Base-by-base conservation (phyloP, 169 alveolate species). In the Plasmodium falciparum region DNA sequence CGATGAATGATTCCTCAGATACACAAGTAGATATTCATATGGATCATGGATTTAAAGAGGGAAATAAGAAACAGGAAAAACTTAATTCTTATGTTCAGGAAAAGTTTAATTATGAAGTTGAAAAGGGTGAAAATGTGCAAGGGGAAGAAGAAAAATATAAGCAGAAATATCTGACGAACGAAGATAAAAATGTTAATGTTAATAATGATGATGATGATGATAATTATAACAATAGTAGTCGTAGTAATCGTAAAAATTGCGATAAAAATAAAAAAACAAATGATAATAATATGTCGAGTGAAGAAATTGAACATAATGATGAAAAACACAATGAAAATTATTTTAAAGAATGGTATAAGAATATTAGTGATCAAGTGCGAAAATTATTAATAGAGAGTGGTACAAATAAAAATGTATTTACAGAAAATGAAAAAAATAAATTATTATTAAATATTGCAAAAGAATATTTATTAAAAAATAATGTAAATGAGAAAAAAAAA, bases 71-170 rank as follows among this genome's bases (percentile, higher is more conserved):
- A 43, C 12, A 74, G 13, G 65, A 61, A 8, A 61, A 61, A n/a
- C 9, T 50, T 39, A 45, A 74, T 74, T 74, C 24, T 13, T 50
- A 74, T 61, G 45, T 13, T 47, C 49, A 61, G 58, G 74, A 61
- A 22, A 9, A 72, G 13, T 49, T 59, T 45, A 45, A 2, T 26
- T 52, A 61, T 67, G 39, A 61, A n/a, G 62, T 33, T 26, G 33
- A 62, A 0, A 73, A 58, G 29, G 17, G 61, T 58, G 63, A 73
- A 9, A 73, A 58, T 59, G 67, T 29, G 1, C 72, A 73, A 15
- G 8, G 17, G 6, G 6, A 45, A 17, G 39, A 73, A 6, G 6
- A 50, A 29, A 50, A 3, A 29, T 59, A 3, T 24, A 58, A 61
- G 26, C 15, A 26, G 56, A 43, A 43, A 17, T 47, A 74, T 61